Evolutionary conservation across 2,329 filamentous ascomycete genomes (phyloP).

Genomic region (Botrytis aclada): DNA sequence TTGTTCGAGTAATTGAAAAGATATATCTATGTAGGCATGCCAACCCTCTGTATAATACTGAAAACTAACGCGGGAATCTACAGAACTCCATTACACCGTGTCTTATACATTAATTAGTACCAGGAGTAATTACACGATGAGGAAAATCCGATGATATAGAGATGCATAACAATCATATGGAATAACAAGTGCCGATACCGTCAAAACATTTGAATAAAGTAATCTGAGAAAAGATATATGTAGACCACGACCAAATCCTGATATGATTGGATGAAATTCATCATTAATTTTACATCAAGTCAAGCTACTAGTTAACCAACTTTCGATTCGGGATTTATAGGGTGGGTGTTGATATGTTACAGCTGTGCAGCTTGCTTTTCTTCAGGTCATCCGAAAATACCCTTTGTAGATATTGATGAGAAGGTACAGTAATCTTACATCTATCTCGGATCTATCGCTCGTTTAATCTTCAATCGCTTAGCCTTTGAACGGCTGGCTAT

Average conservation of each 20-base stretch:
- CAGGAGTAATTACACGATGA: background rate
- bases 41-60: too few relatives aligned
- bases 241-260: background rate
- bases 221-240: fast-evolving
- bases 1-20: background rate
- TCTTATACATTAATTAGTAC: background rate
- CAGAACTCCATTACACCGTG: background rate
- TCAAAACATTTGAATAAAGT: too few relatives aligned
- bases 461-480: background rate
- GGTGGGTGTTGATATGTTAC: too few relatives aligned
- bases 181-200: background rate
- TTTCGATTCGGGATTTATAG: too few relatives aligned
- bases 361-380: background rate
- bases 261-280: background rate
- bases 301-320: too few relatives aligned
- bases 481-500: background rate
- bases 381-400: background rate
- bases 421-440: background rate
- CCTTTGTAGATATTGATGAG: background rate
- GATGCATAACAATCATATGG: background rate
- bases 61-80: background rate
- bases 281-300: background rate
- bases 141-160: background rate
- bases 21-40: fast-evolving
- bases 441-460: background rate